A percentile compares a stretch with the other conserved stretches of the same genome.
Evolutionary conservation across 164 flowering plant species (phyloP).

Genomic region (Macadamia tetraphylla): DNA sequence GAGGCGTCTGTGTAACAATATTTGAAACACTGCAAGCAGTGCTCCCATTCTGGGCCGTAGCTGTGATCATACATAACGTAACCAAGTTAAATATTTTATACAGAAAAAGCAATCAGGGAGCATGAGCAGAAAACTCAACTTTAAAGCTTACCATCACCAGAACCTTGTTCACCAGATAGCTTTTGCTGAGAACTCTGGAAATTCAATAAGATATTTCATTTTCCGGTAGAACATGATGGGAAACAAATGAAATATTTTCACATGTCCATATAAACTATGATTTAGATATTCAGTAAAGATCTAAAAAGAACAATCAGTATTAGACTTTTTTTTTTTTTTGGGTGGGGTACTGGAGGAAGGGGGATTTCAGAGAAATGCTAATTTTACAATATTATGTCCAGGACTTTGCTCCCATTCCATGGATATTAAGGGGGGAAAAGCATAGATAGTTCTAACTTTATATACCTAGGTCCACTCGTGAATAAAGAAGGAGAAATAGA

Average conservation of each 20-base stretch:
- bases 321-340: background rate
- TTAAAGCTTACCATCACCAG: constrained; percentile 16
- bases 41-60: constrained; percentile 22
- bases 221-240: background rate
- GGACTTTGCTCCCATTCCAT: background rate
- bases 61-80: constrained; percentile 6
- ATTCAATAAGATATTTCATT: background rate
- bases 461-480: no score
- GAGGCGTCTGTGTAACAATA: constrained; percentile 11
- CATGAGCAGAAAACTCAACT: background rate
- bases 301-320: background rate
- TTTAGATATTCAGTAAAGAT: background rate
- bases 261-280: background rate
- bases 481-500: no score
- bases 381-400: no score
- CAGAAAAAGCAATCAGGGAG: background rate
- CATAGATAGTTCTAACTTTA: no score
- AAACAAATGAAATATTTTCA: background rate
- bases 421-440: no score
- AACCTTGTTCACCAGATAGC: constrained; percentile 15
- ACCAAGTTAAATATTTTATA: background rate
- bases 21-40: constrained; percentile 15
- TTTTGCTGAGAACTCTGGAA: constrained; percentile 22
- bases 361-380: background rate
- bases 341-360: background rate